A percentile compares a stretch with the other conserved stretches of the same genome.
These are phyloP conservation scores for Ilyonectria mors-panacis DNA, from an alignment of 2,329 filamentous ascomycete genomes.

Conservation along the genomic window DNA sequence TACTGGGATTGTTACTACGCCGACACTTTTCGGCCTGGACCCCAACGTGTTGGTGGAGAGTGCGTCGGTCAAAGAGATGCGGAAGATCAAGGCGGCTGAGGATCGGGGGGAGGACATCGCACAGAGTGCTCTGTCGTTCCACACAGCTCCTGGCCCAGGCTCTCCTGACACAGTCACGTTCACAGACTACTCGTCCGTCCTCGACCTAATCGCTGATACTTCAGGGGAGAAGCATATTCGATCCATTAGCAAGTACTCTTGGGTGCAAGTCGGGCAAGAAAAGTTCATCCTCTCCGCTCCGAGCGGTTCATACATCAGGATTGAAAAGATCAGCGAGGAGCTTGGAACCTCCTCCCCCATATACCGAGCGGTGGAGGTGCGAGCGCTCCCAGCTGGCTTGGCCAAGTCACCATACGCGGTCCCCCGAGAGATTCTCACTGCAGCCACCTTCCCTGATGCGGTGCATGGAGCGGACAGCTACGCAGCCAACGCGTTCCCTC, in stretches of 20 bases:
- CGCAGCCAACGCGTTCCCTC: conserved; percentile 76
- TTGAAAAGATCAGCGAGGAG: conserved; percentile 59
- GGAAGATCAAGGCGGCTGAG: conserved; percentile 64
- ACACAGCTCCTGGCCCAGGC: conserved; percentile 30
- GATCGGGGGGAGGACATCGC: conserved; percentile 56
- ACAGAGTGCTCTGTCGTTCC: conserved; percentile 32
- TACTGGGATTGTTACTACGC: conserved; percentile 89
- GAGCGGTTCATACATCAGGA: conserved; percentile 72
- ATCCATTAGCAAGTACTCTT: conserved; percentile 80
- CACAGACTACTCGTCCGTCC: conserved; percentile 92
- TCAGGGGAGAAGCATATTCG: conserved; percentile 85
- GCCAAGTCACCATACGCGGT: conserved; percentile 75
- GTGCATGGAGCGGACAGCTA: conserved; percentile 90
- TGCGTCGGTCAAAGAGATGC: conserved; percentile 75
- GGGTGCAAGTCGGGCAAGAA: conserved; percentile 83
- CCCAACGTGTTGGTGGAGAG: conserved; percentile 81
- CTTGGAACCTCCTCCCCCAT: conserved; percentile 43
- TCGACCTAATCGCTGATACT: conserved; percentile 88
- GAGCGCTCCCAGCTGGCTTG: conserved; percentile 60
- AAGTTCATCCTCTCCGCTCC: conserved; percentile 80
- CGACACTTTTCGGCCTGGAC: conserved; percentile 93
- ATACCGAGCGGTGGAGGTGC: conserved; percentile 64
- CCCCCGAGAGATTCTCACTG: conserved; percentile 77
- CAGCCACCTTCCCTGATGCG: conserved; percentile 78
- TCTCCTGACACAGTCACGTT: conserved; percentile 74